phyloP scores from a whole-genome alignment of 352 stramenopile species.

The Phytophthora syringae region DNA sequence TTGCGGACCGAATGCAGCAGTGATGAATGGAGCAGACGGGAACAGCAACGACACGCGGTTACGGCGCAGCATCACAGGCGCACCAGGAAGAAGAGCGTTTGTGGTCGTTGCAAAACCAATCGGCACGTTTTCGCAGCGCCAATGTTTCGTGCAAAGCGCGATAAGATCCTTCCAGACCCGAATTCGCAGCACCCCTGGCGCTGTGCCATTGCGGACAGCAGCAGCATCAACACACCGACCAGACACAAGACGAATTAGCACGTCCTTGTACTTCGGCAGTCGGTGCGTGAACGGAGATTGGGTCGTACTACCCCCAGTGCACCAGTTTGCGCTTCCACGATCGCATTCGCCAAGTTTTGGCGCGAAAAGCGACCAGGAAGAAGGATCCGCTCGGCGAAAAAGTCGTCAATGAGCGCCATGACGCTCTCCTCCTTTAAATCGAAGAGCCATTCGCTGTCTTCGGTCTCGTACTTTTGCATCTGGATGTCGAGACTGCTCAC shows the following conservation, averaged over 20 bases:
- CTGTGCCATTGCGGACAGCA: conserved; percentile 23
- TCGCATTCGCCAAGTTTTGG: conserved; percentile 67
- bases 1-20: conserved; percentile 53
- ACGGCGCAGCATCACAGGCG: conserved; percentile 67
- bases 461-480: conserved; percentile 68
- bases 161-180: conserved; percentile 71
- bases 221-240: conserved; percentile 39
- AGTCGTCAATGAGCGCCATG: conserved; percentile 56
- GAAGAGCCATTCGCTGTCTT: conserved; percentile 67
- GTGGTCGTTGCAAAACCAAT: conserved; percentile 67
- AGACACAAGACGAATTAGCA: conserved; percentile 62
- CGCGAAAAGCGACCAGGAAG: conserved; percentile 71
- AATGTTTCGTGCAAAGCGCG: conserved; percentile 75
- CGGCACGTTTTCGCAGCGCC: conserved; percentile 68
- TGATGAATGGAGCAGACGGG: conserved; percentile 59
- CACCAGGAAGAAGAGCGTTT: conserved; percentile 55
- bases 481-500: conserved; percentile 66
- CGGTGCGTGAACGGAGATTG: conserved; percentile 42
- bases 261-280: conserved; percentile 70
- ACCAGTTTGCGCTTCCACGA: conserved; percentile 48
- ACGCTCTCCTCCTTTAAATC: conserved; percentile 54
- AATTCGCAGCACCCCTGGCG: conserved; percentile 50
- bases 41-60: conserved; percentile 77
- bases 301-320: conserved; percentile 32
- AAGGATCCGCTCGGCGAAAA: conserved; percentile 64